Evolutionary conservation across 495 filamentous ascomycete genomes (phyloP), one percentile per base, ranked within the genome.

Genomic region (Neurospora sp.): DNA sequence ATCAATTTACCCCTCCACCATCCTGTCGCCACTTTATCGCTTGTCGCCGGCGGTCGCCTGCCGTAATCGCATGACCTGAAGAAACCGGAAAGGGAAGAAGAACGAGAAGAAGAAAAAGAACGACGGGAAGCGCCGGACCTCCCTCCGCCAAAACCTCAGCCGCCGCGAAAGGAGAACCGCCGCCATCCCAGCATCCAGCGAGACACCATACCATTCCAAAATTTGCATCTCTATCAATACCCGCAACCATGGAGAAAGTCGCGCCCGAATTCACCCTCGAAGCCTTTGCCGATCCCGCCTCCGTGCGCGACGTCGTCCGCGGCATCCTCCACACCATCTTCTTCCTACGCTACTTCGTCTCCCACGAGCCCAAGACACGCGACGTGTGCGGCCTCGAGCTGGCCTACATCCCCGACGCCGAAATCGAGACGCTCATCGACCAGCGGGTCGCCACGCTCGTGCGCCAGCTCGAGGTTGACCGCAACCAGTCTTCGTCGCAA

Each of bases 241-340:
- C 28, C 28, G 54, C 59, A 71, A 80, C 75, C 73, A 89, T 89
- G 87, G 85, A 88, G 71, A 81, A 82, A 70, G 86, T 86, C 78
- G 89, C 92, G 78, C 92, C 92, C 77, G 92, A 94, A 81, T 94
- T 93, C 84, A 90, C 91, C 74, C 86, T 95, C 80, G 92, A 95
- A 82, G 90, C 93, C 76, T 92, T 94, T 81, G 91, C 92, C 73
- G 93, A 94, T 80, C 92, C 91, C 66, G 86, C 86, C 36, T 91
- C 90, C 76, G 92, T 97, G 76, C 92, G 92, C 79, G 96, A 98
- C 82, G 90, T 99, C 28, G 88, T 98, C 38, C 93, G 94, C 89
- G 95, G 96, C 74, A 92, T 98, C 78, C 90, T 98, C 70, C 94
- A 97, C 81, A 96, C 95, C 48, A 97, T 99, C 80, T 99, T 98